Evolutionary conservation across 225 moss, liverwort and hornwort species (phyloP), one percentile per base, ranked within the genome.

Genomic region (Climacium dendroides): DNA sequence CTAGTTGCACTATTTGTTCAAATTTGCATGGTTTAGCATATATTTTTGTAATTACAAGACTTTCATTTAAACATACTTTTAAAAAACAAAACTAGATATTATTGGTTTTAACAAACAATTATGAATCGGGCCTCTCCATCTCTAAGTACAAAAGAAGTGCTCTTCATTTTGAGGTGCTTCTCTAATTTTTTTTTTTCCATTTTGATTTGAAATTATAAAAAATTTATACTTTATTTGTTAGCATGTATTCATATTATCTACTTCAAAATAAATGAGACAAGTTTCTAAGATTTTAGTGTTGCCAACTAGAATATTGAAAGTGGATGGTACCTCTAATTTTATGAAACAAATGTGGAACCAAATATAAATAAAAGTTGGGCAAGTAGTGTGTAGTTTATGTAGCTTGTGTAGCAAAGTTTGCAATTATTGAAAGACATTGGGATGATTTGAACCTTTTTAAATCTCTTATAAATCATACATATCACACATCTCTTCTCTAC

Each of bases 341-440:
- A 34, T 22, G 14, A 74, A 32, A 52, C 12, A 52, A 34, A 35
- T 52, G 8, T 35, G 0, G 9, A 75, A 52, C 13, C 22, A 17
- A 52, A 13, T 22, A 26, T 13, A 52, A 34, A 8, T 13, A 34
- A 32, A 34, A 34, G 8, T 22, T 74, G 3, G 22, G 2, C 8
- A 75, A 52, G 0, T 3, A 22, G 22, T 23, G 22, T 2, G 0
- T 52, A 52, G 13, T 5, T 20, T 3, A 50, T 8, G 1, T 52
- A 75, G 35, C 14, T 14, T 34, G 4, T 10, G 0, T 47, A 41
- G 24, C 8, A 1, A 0, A 0, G 0, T 14, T 0, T 1, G 0
- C 14, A 35, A 53, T 53, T 53, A 23, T 24, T 35, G 24, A 5
- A 35, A 35, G 15, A 76, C 4, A 23, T 14, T 15, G 53, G 6